A percentile compares a stretch with the other conserved stretches of the same genome.
Conservation (phyloP, 495 filamentous ascomycete genomes). For the Sordaria brevicollis region DNA sequence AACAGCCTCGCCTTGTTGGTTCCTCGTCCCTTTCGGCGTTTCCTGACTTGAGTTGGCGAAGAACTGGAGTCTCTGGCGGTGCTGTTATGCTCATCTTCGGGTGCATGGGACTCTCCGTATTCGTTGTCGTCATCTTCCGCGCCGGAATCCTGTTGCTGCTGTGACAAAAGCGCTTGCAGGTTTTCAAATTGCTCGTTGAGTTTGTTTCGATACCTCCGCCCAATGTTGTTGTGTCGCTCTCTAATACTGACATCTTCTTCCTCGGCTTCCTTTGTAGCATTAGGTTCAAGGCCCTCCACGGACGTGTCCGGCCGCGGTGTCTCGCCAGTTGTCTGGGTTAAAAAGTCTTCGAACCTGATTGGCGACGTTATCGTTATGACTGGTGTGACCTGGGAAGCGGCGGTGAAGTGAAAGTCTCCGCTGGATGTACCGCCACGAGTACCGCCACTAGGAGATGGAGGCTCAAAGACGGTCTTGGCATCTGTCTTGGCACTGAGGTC, state of each 20-base stretch:
- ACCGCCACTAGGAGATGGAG: not conserved
- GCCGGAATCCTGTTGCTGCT: not conserved
- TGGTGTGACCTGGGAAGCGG: not conserved
- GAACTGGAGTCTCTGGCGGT: not conserved
- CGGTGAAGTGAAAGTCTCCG: not conserved
- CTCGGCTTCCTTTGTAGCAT: not conserved
- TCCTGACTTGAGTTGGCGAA: not conserved
- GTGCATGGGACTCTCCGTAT: not conserved
- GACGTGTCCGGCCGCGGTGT: not conserved
- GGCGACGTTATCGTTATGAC: not conserved
- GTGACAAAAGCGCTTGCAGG: conserved; percentile 10
- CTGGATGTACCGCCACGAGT: too few species aligned
- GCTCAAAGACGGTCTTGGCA: not conserved
- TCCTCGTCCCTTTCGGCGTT: not conserved
- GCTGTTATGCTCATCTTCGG: not conserved
- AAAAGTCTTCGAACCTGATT: not conserved
- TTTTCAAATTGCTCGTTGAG: conserved; percentile 19
- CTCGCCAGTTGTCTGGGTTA: not conserved
- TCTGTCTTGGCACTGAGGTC: not conserved
- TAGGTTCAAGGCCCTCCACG: not conserved
- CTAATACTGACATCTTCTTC: not conserved
- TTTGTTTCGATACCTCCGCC: conserved; percentile 23
- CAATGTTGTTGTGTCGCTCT: conserved; percentile 19
- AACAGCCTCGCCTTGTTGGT: conserved; percentile 16
- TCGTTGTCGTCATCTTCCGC: not conserved